Evolutionary conservation across 306 rosid genomes (phyloP).

Genomic region (Cucumis melo): DNA sequence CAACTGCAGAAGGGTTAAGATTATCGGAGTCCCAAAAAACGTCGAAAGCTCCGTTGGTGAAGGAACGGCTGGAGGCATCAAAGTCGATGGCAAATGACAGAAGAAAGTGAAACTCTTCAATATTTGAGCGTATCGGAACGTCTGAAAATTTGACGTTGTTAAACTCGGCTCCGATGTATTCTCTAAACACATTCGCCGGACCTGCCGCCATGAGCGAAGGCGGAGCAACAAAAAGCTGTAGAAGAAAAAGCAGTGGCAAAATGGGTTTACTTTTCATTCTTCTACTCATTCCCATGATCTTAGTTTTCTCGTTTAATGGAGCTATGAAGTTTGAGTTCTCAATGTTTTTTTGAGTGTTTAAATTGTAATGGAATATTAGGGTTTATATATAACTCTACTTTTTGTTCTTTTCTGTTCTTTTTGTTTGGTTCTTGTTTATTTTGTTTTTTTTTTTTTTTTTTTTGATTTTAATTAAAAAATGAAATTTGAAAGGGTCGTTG

Average conservation of each 20-base stretch:
- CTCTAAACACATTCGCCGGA: constrained; percentile 35
- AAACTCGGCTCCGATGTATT: constrained; percentile 75
- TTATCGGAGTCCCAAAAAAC: constrained; percentile 53
- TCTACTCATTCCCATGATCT: neutral
- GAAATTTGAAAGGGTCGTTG: too few relatives aligned
- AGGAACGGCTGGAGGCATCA: constrained; percentile 41
- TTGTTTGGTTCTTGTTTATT: too few relatives aligned
- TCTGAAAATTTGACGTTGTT: constrained; percentile 46
- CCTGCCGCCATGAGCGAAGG: constrained; percentile 10
- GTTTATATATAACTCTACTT: too few relatives aligned
- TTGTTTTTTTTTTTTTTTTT: too few relatives aligned
- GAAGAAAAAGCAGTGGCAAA: neutral
- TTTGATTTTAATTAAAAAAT: too few relatives aligned
- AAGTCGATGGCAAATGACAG: constrained; percentile 71
- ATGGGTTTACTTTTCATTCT: neutral
- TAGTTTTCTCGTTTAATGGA: too few relatives aligned
- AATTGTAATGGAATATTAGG: too few relatives aligned
- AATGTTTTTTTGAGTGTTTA: too few relatives aligned
- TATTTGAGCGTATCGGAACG: constrained; percentile 47
- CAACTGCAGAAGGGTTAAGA: constrained; percentile 56
- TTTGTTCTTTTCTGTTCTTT: too few relatives aligned
- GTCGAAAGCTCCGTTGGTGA: constrained; percentile 58
- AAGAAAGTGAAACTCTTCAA: constrained; percentile 55
- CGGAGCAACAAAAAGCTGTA: constrained; percentile 16
- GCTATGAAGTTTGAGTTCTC: too few relatives aligned